Conservation (phyloP, 805 yeast species). For the Clavispora asparagi region DNA sequence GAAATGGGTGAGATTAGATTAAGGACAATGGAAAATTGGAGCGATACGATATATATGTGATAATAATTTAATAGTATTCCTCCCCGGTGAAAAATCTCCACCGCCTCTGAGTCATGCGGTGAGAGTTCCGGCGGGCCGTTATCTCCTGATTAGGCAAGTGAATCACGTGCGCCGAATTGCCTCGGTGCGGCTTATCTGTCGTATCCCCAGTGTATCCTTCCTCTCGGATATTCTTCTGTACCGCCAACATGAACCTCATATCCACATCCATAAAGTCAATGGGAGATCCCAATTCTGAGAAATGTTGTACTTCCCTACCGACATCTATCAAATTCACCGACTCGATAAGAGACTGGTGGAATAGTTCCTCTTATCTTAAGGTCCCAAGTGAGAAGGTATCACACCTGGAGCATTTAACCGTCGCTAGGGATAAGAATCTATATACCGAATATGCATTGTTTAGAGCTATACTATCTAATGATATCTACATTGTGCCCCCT, state of each 20-base stretch:
- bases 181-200: neutral
- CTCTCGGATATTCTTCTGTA: too few species aligned
- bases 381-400: slow-evolving; percentile 11
- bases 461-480: slow-evolving; percentile 27
- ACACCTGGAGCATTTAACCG: slow-evolving; percentile 4
- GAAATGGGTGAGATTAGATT: neutral
- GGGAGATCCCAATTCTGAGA: slow-evolving; percentile 16
- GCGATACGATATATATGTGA: neutral
- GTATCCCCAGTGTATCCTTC: neutral
- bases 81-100: too few species aligned
- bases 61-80: neutral
- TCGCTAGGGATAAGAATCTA: slow-evolving; percentile 22
- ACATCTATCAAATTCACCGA: slow-evolving; percentile 20
- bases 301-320: neutral
- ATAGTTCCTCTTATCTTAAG: slow-evolving; percentile 19
- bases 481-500: slow-evolving; percentile 23
- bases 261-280: slow-evolving; percentile 20
- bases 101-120: neutral
- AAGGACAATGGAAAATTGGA: neutral
- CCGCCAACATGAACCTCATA: slow-evolving; percentile 6
- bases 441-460: slow-evolving; percentile 31
- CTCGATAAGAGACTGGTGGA: slow-evolving; percentile 38
- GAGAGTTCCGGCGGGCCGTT: neutral
- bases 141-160: neutral
- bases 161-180: neutral